Base-by-base conservation (phyloP, 2,329 filamentous ascomycete genomes). In the Claviceps capensis region DNA sequence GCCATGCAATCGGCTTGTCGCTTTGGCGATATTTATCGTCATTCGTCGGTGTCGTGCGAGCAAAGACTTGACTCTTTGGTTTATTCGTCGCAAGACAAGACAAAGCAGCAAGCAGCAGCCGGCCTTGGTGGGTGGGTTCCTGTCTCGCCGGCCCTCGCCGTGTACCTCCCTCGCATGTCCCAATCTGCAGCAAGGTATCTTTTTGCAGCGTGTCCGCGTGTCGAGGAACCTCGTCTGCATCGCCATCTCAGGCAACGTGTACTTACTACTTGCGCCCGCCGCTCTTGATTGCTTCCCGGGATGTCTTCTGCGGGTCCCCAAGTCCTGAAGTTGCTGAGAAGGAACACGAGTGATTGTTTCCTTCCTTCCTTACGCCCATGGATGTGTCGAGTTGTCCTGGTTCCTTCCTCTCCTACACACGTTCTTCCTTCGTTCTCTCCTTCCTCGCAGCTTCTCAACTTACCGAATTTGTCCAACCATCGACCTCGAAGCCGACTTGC, bases 191-290 rank as follows among this genome's bases (percentile, higher is more conserved):
- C 23, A 22, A 53, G 53, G 56, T 58, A 53, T 47, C 52, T 42
- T 50, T 55, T 50, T 14, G 56, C 56, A 7, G 38, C 7, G 48
- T 17, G 7, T 11, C 16, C 19, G 13, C 53, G 23, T 1, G 26
- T n/a, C 14, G 11, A 17, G 53, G 40, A 38, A 58, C 56, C 52
- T 57, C 36, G 50, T 43, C 54, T 36, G 23, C 45, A 49, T 52
- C 43, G 41, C 48, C 51, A 49, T 40, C 49, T 45, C 45, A 30
- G n/a, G 38, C 13, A 37, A 23, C 16, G 26, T 47, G 42, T 52
- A 54, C 53, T 19, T 50, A 30, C 30, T 52, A 54, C 53, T 19
- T 50, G 43, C 30, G 23, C 41, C 23, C 37, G 52, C 41, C 51
- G 48, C 48, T 53, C 47, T 49, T 43, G 48, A 36, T 48, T 26